Conservation (phyloP, 768 basidiomycete species). For the Amanita muscaria region DNA sequence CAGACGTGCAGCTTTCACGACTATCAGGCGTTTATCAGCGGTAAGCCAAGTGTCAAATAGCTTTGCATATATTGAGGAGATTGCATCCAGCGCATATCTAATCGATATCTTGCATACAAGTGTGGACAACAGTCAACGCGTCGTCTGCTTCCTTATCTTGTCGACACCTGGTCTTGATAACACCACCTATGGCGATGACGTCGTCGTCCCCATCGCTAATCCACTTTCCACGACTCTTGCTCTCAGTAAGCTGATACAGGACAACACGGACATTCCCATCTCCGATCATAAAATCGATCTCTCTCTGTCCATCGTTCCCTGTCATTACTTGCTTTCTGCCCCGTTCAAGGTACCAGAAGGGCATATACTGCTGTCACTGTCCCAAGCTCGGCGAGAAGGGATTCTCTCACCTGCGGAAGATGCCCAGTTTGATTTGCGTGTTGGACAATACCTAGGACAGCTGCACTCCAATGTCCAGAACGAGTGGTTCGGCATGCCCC, state of each 20-base stretch:
- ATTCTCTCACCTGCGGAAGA: conserved; percentile 30
- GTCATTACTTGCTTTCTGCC: conserved; percentile 43
- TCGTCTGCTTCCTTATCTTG: conserved; percentile 24
- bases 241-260: conserved; percentile 34
- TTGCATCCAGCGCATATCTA: too few relatives aligned
- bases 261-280: conserved; percentile 41
- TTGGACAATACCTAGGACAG: conserved; percentile 52
- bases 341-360: conserved; percentile 28
- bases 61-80: too few relatives aligned
- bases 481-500: conserved; percentile 63
- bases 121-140: conserved; percentile 1
- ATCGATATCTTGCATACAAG: conserved; percentile 8
- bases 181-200: background rate
- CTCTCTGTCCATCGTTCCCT: conserved; percentile 35
- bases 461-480: conserved; percentile 63
- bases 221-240: conserved; percentile 28
- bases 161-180: conserved; percentile 11
- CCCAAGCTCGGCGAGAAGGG: conserved; percentile 27
- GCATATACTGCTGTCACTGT: conserved; percentile 26
- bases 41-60: conserved; percentile 4
- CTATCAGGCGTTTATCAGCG: background rate
- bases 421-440: conserved; percentile 44
- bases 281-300: conserved; percentile 40
- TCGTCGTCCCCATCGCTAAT: conserved; percentile 24
- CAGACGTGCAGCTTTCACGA: background rate